A percentile compares a stretch with the other conserved stretches of the same genome.
Evolutionary conservation across 208 protist species (phyloP).

Genomic region (Leishmania aethiopica): DNA sequence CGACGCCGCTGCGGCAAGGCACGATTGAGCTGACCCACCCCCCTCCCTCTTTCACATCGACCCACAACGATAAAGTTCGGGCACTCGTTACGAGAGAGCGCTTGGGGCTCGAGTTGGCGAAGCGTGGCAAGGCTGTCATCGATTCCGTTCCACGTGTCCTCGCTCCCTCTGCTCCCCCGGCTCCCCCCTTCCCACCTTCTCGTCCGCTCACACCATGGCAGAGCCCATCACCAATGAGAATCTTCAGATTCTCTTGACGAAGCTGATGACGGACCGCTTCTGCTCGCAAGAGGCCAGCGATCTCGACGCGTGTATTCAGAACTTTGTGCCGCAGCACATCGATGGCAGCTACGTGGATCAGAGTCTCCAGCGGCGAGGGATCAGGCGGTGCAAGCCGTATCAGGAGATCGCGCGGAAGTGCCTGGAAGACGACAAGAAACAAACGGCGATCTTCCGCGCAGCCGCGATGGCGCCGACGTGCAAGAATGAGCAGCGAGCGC

Average conservation of each 20-base stretch:
- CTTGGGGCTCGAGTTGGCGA: neutral
- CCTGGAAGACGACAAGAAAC: slow-evolving; percentile 83
- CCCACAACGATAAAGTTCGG: neutral
- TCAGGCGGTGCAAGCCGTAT: slow-evolving; percentile 78
- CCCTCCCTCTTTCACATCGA: neutral
- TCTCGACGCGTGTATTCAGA: slow-evolving; percentile 85
- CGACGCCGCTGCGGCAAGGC: neutral
- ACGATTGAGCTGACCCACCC: neutral
- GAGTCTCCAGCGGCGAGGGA: slow-evolving; percentile 74
- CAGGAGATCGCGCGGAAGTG: slow-evolving; percentile 64
- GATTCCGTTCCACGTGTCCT: neutral
- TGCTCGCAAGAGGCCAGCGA: slow-evolving; percentile 71
- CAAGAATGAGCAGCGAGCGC: slow-evolving; percentile 53
- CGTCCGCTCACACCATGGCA: slow-evolving; percentile 36
- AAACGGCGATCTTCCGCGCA: slow-evolving; percentile 69
- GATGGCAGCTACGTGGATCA: slow-evolving; percentile 83
- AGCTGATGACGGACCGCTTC: slow-evolving; percentile 86
- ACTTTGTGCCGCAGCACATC: slow-evolving; percentile 78
- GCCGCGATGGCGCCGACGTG: slow-evolving; percentile 66
- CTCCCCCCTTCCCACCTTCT: neutral
- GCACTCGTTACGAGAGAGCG: neutral
- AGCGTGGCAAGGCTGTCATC: neutral
- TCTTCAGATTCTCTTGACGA: slow-evolving; percentile 83
- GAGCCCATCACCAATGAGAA: slow-evolving; percentile 77
- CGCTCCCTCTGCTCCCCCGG: neutral